These are phyloP conservation scores for Suillus americanus DNA, from an alignment of 768 basidiomycete genomes.

Conservation along the genomic window DNA sequence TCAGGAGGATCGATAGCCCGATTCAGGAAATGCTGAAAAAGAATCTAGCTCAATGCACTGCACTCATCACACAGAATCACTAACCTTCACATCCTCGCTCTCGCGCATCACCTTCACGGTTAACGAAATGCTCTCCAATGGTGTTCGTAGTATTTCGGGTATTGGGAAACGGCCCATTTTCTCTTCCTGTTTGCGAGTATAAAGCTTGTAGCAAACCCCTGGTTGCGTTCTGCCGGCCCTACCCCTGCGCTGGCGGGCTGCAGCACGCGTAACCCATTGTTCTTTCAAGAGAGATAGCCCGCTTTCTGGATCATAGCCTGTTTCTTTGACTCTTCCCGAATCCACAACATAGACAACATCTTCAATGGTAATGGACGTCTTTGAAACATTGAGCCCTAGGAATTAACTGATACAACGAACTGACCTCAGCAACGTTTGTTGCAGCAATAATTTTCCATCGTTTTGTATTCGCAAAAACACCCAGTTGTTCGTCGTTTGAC, in stretches of 20 bases:
- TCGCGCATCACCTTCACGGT: conserved; percentile 80
- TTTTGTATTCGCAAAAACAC: conserved; percentile 63
- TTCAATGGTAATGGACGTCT: conserved; percentile 92
- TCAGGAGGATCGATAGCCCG: conserved; percentile 86
- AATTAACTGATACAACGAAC: conserved; percentile 13
- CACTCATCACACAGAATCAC: conserved; percentile 16
- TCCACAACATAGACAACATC: conserved; percentile 87
- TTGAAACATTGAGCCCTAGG: conserved; percentile 1
- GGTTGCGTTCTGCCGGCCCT: conserved; percentile 86
- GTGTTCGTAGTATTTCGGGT: conserved; percentile 87
- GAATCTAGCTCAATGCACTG: neutral
- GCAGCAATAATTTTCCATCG: conserved; percentile 85
- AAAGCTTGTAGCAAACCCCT: conserved; percentile 87
- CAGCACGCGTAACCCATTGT: conserved; percentile 75
- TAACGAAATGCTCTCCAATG: conserved; percentile 79
- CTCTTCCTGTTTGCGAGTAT: conserved; percentile 69
- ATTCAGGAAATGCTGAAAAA: conserved; percentile 53
- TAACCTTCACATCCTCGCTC: conserved; percentile 74
- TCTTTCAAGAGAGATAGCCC: conserved; percentile 79
- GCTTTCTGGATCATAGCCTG: conserved; percentile 63
- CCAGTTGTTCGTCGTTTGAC: conserved; percentile 78
- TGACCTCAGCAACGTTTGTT: conserved; percentile 89
- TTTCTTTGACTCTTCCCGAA: conserved; percentile 84
- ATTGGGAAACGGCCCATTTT: conserved; percentile 71
- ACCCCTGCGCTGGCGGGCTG: conserved; percentile 81